Percentiles rank a stretch among this genome's conserved stretches.
phyloP scores from a whole-genome alignment of 306 rosid species.

The Rubus idaeus region DNA sequence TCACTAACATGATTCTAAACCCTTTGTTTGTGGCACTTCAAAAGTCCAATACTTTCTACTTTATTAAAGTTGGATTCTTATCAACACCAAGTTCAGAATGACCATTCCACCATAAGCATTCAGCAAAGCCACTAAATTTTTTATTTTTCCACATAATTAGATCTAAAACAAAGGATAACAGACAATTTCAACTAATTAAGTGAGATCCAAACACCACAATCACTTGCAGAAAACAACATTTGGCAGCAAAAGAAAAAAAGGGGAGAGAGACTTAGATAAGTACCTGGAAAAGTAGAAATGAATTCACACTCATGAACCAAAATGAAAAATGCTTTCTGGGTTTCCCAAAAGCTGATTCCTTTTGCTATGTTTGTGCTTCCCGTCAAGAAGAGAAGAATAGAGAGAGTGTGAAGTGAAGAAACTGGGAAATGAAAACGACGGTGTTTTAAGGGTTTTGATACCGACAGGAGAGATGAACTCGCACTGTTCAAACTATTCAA shows the following conservation, averaged over 20 bases:
- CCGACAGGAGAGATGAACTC: slow-evolving; percentile 33
- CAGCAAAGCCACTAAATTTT: background rate
- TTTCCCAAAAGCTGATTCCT: slow-evolving; percentile 7
- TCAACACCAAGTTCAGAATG: background rate
- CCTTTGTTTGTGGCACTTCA: slow-evolving; percentile 1
- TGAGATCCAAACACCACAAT: slow-evolving; percentile 6
- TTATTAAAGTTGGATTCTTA: background rate
- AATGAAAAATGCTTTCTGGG: slow-evolving; percentile 1
- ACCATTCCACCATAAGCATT: background rate
- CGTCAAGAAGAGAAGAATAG: background rate
- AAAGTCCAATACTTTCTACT: background rate
- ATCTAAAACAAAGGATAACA: background rate
- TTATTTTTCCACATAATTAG: background rate
- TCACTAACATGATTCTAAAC: background rate
- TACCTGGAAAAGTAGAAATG: background rate
- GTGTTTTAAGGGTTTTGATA: slow-evolving; percentile 24
- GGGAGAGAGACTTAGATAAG: background rate
- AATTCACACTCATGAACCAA: background rate
- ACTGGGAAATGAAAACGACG: background rate
- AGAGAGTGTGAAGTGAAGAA: background rate
- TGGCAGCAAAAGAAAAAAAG: background rate
- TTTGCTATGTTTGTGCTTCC: background rate
- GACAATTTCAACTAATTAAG: background rate
- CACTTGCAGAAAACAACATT: background rate
- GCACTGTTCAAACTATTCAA: background rate